A percentile compares a stretch with the other conserved stretches of the same genome.
These are phyloP conservation scores for Nitzschia sp. DNA, from an alignment of 108 stramenopile genomes.

Conservation along the genomic window DNA sequence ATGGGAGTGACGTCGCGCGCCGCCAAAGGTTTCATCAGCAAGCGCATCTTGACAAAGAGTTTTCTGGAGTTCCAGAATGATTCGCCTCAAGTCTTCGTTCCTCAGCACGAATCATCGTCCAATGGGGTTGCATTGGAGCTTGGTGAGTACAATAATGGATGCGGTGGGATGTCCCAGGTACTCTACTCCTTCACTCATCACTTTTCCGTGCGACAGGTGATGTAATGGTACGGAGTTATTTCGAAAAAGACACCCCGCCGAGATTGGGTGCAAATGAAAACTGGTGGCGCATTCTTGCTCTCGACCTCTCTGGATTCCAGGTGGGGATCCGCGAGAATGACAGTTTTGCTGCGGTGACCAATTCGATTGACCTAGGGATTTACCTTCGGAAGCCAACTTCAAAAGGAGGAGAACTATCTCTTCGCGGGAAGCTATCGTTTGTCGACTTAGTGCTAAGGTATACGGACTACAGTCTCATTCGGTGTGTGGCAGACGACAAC, in stretches of 20 bases:
- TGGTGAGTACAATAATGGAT: slow-evolving; percentile 22
- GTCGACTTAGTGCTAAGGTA: slow-evolving; percentile 48
- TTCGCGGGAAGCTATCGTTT: slow-evolving; percentile 44
- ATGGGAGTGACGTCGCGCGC: slow-evolving; percentile 72
- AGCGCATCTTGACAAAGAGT: slow-evolving; percentile 59
- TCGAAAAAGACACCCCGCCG: slow-evolving; percentile 27
- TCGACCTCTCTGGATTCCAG: slow-evolving; percentile 26
- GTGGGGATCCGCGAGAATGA: slow-evolving; percentile 8
- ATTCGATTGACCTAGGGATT: slow-evolving; percentile 47
- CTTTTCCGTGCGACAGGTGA: slow-evolving; percentile 39
- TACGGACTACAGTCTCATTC: slow-evolving; percentile 51
- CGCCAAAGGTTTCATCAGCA: slow-evolving; percentile 69
- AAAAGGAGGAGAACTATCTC: slow-evolving; percentile 30
- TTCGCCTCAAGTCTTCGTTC: slow-evolving; percentile 52
- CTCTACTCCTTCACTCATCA: neutral
- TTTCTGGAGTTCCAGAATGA: slow-evolving; percentile 55
- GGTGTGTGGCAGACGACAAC: slow-evolving; percentile 44
- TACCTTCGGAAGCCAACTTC: slow-evolving; percentile 46
- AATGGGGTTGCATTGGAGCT: slow-evolving; percentile 38
- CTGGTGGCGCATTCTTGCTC: slow-evolving; percentile 42
- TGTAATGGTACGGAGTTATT: slow-evolving; percentile 60
- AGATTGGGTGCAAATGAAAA: neutral
- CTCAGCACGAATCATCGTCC: slow-evolving; percentile 29
- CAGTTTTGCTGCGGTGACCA: slow-evolving; percentile 19
- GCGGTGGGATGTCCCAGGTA: neutral